Base-by-base conservation (phyloP, 129 eudicot genomes). In the Flaveria linearis region DNA sequence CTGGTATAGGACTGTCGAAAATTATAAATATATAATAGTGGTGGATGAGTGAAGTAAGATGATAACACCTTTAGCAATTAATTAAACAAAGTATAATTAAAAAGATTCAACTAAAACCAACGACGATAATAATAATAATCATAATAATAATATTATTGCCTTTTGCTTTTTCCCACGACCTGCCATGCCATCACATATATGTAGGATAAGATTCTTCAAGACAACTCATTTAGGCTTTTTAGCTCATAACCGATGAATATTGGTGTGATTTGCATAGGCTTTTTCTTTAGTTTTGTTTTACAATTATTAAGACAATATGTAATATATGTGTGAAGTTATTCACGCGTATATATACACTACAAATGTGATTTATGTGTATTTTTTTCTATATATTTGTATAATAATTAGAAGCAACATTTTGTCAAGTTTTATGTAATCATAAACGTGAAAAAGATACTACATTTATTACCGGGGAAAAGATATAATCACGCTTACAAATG, bases 171-270 rank as follows among this genome's bases (percentile, higher is more conserved):
- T 30, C 3, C 69, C 45, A 63, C 69, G 69, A 63, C 69, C 69
- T 5, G 69, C 46, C 69, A 63, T 15, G n/a, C 68, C 45, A 62
- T 26, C 5, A 4, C 25, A 66, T 66, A 66, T 18, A 36, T 13
- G 68, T 76, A 65, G 73, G 75, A 77, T 77, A 77, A 77, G 81
- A 77, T 77, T 77, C 58, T 76, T 74, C 22, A 10, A 68, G 69
- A 77, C 81, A 77, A 68, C 81, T 45, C 81, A 77, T 77, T n/a
- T n/a, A n/a, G n/a, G n/a, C n/a, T n/a, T n/a, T 77, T 68, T 77
- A 23, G 75, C 75, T 68, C 57, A 77, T 68, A 55, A 68, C 68
- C 57, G 55, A 43, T 7, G 12, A 8, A 43, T 43, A 43, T 43
- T 5, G 2, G 2, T 43, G 49, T 43, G 11, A 9, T 43, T 43